Percentiles rank a stretch among this genome's conserved stretches.
Evolutionary conservation across 257 asterid genomes (phyloP).

Genomic region (Solanum dulcamara): DNA sequence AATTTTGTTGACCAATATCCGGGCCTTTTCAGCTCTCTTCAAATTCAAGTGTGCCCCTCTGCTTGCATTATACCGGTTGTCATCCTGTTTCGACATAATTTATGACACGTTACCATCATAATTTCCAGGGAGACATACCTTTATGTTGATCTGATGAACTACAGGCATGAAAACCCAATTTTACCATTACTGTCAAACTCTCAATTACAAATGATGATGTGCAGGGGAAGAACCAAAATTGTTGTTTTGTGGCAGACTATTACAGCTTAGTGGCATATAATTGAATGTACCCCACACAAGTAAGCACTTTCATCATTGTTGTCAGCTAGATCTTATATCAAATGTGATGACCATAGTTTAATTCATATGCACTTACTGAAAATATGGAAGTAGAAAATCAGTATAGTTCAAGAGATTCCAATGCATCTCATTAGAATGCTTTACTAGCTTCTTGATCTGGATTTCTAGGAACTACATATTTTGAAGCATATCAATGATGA

Average conservation of each 20-base stretch:
- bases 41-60: conserved; percentile 51
- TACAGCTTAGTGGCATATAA: neutral
- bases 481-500: neutral
- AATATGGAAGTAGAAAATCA: neutral
- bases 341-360: neutral
- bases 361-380: neutral
- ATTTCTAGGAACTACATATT: neutral
- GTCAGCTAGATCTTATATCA: neutral
- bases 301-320: neutral
- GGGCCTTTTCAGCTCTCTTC: conserved; percentile 48
- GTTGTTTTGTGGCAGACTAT: neutral
- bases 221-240: neutral
- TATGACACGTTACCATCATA: neutral
- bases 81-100: conserved; percentile 21
- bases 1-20: conserved; percentile 37
- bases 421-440: neutral
- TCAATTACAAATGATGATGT: neutral
- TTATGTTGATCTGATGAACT: neutral
- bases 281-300: neutral
- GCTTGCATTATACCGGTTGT: conserved; percentile 37
- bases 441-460: neutral
- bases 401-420: neutral
- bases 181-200: neutral
- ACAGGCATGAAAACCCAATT: neutral
- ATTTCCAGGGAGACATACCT: neutral